Evolutionary conservation across 2,329 filamentous ascomycete genomes (phyloP).

Genomic region (Fusarium domesticum): DNA sequence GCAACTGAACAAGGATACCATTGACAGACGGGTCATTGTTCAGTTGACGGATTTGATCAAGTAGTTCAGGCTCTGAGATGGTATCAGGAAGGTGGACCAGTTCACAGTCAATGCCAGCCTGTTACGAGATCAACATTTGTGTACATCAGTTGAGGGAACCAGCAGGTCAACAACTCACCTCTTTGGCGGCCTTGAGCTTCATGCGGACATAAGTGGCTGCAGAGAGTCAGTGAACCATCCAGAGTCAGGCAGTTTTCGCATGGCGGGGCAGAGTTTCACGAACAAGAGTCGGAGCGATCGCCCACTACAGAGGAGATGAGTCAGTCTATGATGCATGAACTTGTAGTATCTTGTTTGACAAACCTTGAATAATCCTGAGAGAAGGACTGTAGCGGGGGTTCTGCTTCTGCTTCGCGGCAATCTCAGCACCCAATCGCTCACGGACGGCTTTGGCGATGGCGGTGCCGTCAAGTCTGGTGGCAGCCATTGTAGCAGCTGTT

Average conservation of each 20-base stretch:
- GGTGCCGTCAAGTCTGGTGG: conserved; percentile 90
- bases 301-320: conserved; percentile 60
- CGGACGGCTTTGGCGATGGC: conserved; percentile 91
- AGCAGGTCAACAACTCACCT: conserved; percentile 54
- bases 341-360: conserved; percentile 26
- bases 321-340: conserved; percentile 20
- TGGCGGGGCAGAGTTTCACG: conserved; percentile 28
- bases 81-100: conserved; percentile 79
- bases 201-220: conserved; percentile 97
- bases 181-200: conserved; percentile 95
- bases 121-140: conserved; percentile 3
- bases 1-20: conserved; percentile 91
- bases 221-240: conserved; percentile 17
- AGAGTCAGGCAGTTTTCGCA: conserved; percentile 8
- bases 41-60: conserved; percentile 74
- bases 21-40: conserved; percentile 87
- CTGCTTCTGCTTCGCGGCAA: conserved; percentile 72
- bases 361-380: conserved; percentile 93
- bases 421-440: conserved; percentile 74
- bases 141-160: neutral
- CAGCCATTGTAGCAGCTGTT: conserved; percentile 68
- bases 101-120: conserved; percentile 89
- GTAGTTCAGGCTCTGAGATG: conserved; percentile 79
- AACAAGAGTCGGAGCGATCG: conserved; percentile 87
- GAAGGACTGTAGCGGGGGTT: conserved; percentile 88